Evolutionary conservation across 768 basidiomycete species (phyloP).

Genomic region (Hydnum rufescens): DNA sequence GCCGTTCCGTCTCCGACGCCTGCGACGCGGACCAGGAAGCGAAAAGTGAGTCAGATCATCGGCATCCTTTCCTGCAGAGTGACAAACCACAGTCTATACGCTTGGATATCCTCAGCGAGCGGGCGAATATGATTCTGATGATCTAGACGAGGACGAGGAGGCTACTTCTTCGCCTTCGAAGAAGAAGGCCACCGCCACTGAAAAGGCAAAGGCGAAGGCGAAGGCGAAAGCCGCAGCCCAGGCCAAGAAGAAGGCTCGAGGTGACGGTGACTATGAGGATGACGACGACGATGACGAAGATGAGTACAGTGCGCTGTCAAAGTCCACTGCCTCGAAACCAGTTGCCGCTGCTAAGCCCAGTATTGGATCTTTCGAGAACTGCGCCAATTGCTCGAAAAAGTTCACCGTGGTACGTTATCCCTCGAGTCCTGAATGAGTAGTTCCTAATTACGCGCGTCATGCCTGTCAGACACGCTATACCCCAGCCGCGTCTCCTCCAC

Average conservation of each 20-base stretch:
- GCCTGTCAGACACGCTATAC: slow-evolving; percentile 72
- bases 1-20: slow-evolving; percentile 1
- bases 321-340: slow-evolving; percentile 23
- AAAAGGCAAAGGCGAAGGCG: slow-evolving; percentile 13
- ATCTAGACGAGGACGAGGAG: slow-evolving; percentile 29
- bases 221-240: slow-evolving; percentile 12
- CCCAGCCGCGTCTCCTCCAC: slow-evolving; percentile 42
- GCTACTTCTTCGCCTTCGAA: slow-evolving; percentile 28
- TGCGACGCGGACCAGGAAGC: slow-evolving; percentile 5
- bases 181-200: slow-evolving; percentile 22
- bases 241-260: slow-evolving; percentile 11
- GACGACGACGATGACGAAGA: slow-evolving; percentile 20
- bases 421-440: too few species aligned
- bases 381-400: slow-evolving; percentile 61
- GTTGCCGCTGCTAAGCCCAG: slow-evolving; percentile 31
- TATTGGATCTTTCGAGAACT: slow-evolving; percentile 60
- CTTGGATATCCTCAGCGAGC: slow-evolving; percentile 9
- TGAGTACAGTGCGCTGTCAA: slow-evolving; percentile 42
- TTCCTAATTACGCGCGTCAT: too few species aligned
- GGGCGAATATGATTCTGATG: slow-evolving; percentile 57
- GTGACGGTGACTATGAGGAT: slow-evolving; percentile 8
- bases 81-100: slow-evolving; percentile 3
- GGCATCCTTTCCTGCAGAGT: slow-evolving; percentile 1
- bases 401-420: slow-evolving; percentile 62
- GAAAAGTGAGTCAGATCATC: slow-evolving; percentile 12